phyloP scores from a whole-genome alignment of 2,329 filamentous ascomycete genomes.

The Hirsutella rhossiliensis region DNA sequence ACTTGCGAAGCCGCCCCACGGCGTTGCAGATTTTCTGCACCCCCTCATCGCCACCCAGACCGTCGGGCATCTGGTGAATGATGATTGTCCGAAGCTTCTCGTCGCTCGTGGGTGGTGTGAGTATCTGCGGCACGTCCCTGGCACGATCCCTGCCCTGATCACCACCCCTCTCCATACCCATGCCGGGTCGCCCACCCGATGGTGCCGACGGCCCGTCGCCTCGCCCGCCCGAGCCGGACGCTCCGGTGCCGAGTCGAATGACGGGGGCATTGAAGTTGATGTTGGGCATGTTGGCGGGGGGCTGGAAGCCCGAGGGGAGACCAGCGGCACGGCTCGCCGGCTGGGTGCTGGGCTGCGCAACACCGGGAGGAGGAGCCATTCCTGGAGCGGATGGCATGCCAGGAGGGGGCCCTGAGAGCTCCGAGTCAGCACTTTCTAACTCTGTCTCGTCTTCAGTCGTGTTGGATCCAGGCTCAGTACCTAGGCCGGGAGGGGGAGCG shows the following conservation, averaged over 20 bases:
- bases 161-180: slow-evolving; percentile 50
- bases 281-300: slow-evolving; percentile 84
- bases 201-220: slow-evolving; percentile 24
- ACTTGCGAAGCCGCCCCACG: slow-evolving; percentile 71
- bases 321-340: slow-evolving; percentile 71
- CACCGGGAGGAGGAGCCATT: slow-evolving; percentile 57
- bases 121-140: slow-evolving; percentile 56
- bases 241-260: slow-evolving; percentile 82
- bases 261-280: slow-evolving; percentile 98
- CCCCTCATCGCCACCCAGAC: slow-evolving; percentile 62
- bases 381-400: slow-evolving; percentile 65
- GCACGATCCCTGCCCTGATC: slow-evolving; percentile 57
- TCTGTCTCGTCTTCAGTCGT: background rate
- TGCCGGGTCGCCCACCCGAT: slow-evolving; percentile 29
- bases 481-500: slow-evolving; percentile 71
- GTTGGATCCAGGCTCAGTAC: slow-evolving; percentile 34
- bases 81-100: slow-evolving; percentile 90
- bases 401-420: slow-evolving; percentile 53
- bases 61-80: slow-evolving; percentile 73
- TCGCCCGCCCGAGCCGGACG: slow-evolving; percentile 36
- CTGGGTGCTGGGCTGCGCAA: slow-evolving; percentile 58
- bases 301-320: slow-evolving; percentile 75
- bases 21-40: slow-evolving; percentile 67
- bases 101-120: slow-evolving; percentile 75
- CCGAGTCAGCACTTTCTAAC: slow-evolving; percentile 1